Base-by-base conservation (phyloP, 345 rosid genomes). In the Nasturtium officinale region DNA sequence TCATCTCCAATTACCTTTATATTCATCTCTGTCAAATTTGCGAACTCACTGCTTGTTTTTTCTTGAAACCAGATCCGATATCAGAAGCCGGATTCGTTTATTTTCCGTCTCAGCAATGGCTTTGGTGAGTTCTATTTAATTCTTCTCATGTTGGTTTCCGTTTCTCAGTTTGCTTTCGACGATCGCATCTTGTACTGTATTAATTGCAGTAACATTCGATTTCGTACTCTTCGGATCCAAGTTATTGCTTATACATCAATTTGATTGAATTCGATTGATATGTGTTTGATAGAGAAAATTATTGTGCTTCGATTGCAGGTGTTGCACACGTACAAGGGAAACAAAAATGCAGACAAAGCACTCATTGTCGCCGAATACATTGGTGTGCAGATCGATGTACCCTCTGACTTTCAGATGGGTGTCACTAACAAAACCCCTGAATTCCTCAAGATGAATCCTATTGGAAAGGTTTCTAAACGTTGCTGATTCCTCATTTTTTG, bases 361-460 rank as follows among this genome's bases (percentile, higher is more conserved):
- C 92, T 89, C 42, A 89, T 93, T 76, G 87, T 75, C 3, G 98
- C 97, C 3, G 98, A 93, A 80, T 93, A 87, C 75, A 57, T 79
- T 16, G 97, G 96, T 21, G 90, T 89, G 73, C 35, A 89, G 65
- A 89, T 93, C 66, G 74, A 78, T 54, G 26, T 93, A 51, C 82
- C 58, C 1, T 81, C 85, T 47, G 79, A 85, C n/a, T 90, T 91
- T 67, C 74, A 87, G 88, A 83, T 89, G 94, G 91, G 92, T 37
- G 97, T 87, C 40, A 67, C 95, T 0, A 93, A 90, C 80, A 93
- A 89, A 78, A 81, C 90, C 47, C 91, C 96, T 0, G 95, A 85
- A 69, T 93, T 89, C 68, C 78, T 91, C 46, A 89, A 85, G 84
- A 84, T 87, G 98, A 93, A 89, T 72, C 98, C 98, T 51, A 80